Percentiles rank a stretch among this genome's conserved stretches.
phyloP scores from a whole-genome alignment of 371 early-diverging fungal genomes.

The Mucor plumbeus region DNA sequence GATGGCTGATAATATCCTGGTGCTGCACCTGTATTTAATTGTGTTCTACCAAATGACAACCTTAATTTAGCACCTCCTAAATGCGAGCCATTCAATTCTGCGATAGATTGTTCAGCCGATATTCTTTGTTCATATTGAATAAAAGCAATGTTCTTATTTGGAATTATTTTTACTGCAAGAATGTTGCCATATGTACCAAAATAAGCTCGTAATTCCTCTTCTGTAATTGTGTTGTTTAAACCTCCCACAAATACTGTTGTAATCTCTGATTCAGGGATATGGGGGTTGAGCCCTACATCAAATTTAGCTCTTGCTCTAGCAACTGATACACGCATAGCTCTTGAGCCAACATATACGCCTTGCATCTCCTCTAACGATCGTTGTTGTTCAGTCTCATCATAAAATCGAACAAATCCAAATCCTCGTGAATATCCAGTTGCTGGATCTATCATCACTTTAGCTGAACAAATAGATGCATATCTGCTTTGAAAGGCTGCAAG shows the following conservation, averaged over 20 bases:
- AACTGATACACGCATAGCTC: constrained; percentile 84
- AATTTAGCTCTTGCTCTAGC: constrained; percentile 80
- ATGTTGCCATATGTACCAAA: constrained; percentile 77
- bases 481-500: constrained; percentile 62
- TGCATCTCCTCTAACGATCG: constrained; percentile 85
- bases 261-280: constrained; percentile 72
- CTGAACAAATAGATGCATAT: constrained; percentile 76
- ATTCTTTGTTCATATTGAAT: constrained; percentile 79
- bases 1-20: not conserved
- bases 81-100: constrained; percentile 77
- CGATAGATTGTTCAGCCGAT: constrained; percentile 81
- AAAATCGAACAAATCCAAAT: constrained; percentile 87
- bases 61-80: constrained; percentile 80
- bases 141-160: constrained; percentile 87
- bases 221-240: constrained; percentile 33
- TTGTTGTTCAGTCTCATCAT: constrained; percentile 72
- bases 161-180: constrained; percentile 84
- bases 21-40: constrained; percentile 26
- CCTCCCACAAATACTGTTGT: constrained; percentile 78
- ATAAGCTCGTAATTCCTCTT: constrained; percentile 33
- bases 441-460: constrained; percentile 85
- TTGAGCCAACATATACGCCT: constrained; percentile 71
- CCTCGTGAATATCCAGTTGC: constrained; percentile 75
- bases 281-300: constrained; percentile 31
- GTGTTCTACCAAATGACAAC: constrained; percentile 85